Conservation (phyloP, 345 rosid genomes). For the Citropsis articulata region DNA sequence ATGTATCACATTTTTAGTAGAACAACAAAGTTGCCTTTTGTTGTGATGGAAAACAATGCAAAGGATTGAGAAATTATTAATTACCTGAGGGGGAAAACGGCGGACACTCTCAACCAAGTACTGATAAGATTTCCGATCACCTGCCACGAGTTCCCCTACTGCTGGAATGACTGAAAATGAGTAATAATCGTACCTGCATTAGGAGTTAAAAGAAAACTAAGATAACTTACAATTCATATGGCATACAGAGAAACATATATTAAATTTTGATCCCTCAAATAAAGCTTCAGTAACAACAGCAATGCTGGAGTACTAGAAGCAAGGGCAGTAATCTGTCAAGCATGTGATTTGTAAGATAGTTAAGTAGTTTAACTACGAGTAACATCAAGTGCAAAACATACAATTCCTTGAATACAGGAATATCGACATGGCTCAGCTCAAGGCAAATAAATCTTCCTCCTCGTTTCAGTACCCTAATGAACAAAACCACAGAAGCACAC, state of each 20-base stretch:
- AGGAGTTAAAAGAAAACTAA: neutral
- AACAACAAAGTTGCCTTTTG: neutral
- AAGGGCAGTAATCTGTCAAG: neutral
- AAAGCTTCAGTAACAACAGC: neutral
- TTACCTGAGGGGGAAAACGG: conserved; percentile 86
- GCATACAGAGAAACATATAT: neutral
- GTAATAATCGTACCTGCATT: conserved; percentile 77
- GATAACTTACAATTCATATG: neutral
- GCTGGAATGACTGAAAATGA: conserved; percentile 84
- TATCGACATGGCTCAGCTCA: conserved; percentile 88
- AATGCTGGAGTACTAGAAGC: neutral
- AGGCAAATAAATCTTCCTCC: conserved; percentile 98
- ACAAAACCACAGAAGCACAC: conserved; percentile 3
- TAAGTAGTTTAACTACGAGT: too few relatives aligned
- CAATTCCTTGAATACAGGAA: conserved; percentile 81
- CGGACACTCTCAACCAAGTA: conserved; percentile 95
- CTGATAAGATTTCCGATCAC: conserved; percentile 81
- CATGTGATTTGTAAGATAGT: neutral
- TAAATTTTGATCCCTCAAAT: neutral
- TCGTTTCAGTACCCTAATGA: conserved; percentile 68
- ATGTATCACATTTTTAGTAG: neutral
- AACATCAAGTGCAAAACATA: conserved; percentile 15
- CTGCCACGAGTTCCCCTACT: conserved; percentile 74
- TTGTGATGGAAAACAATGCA: too few relatives aligned
- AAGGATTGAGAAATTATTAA: neutral